Conservation (phyloP, 768 basidiomycete genomes). For the Kwoniella sp. region DNA sequence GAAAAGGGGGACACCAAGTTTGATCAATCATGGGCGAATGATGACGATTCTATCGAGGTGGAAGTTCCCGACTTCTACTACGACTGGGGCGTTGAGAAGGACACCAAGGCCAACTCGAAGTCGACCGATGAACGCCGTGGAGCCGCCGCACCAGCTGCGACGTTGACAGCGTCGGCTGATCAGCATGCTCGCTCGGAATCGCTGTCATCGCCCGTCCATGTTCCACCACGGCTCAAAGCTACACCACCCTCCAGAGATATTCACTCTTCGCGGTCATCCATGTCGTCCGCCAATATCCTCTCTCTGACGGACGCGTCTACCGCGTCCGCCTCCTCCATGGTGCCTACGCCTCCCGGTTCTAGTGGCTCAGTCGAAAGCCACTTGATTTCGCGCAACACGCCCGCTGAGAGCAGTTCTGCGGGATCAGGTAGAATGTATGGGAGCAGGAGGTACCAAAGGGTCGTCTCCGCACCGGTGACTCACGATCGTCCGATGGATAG, state of each 20-base stretch:
- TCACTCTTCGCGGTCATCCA: slow-evolving; percentile 25
- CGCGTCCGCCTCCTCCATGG: slow-evolving; percentile 23
- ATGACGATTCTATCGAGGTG: slow-evolving; percentile 36
- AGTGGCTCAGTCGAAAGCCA: too few relatives aligned
- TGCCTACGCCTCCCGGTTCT: slow-evolving; percentile 34
- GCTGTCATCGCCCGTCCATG: slow-evolving; percentile 4
- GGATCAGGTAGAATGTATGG: slow-evolving; percentile 13
- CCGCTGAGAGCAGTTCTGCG: too few relatives aligned
- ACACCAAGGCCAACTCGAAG: not conserved
- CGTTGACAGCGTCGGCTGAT: not conserved
- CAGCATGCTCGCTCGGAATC: slow-evolving; percentile 1
- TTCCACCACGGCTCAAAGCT: too few relatives aligned
- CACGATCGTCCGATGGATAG: too few relatives aligned
- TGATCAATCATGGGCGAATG: slow-evolving; percentile 1
- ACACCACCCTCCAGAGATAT: slow-evolving; percentile 6
- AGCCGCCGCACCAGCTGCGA: not conserved
- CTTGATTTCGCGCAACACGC: too few relatives aligned
- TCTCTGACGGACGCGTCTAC: slow-evolving; percentile 36
- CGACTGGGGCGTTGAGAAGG: slow-evolving; percentile 32
- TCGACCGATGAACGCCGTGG: not conserved
- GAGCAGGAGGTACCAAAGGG: slow-evolving; percentile 29
- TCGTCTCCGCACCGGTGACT: slow-evolving; percentile 36
- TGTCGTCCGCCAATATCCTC: slow-evolving; percentile 25
- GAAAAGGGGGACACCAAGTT: too few relatives aligned
- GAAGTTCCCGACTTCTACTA: slow-evolving; percentile 39